Evolutionary conservation across 768 basidiomycete species (phyloP), one percentile per base, ranked within the genome.

Genomic region (Lepiota brunneoincarnata): DNA sequence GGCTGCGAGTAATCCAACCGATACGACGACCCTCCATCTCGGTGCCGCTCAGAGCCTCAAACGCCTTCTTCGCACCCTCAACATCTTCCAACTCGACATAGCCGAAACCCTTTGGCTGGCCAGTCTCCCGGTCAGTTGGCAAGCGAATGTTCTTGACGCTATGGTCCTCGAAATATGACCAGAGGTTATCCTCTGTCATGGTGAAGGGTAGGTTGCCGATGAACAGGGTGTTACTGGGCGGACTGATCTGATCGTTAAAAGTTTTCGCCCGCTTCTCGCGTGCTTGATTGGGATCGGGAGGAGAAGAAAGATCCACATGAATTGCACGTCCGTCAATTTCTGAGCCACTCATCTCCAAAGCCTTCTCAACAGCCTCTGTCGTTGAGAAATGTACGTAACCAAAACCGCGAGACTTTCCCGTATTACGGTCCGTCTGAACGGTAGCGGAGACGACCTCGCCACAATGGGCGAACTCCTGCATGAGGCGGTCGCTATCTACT

Each of bases 401-500:
- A 64, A 93, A 92, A 17, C 91, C 91, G 53, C 90, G 86, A 43
- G 91, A 92, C 64, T 81, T 86, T 58, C 91, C 91, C 14, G 84
- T 82, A 59, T 84, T 83, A 55, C 89, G 87, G 61, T 93, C 91
- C 73, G 82, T 83, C 68, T 88, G 87, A 56, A 98, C 93, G n/a
- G 81, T 85, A 5, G 92, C 93, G n/a, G 84, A 84, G 57, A 84
- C 81, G 63, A 99, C 83, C 72, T 95, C 91, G 47, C 97, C 97
- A 62, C 86, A 94, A 50, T 79, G 76, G 28, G 87, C 84, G 60
- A 99, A 98, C 70, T 98, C 96, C 68, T 86, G 80, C 45, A 87
- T 83, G 58, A 98, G 85, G 79, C 93, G 91, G 70, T 98, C 96
- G 67, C 92, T 89, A 75, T 98, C 96, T 58, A 98, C 89, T 68